Base-by-base conservation (phyloP, 2,329 filamentous ascomycete genomes). In the Epichloe sylvatica region DNA sequence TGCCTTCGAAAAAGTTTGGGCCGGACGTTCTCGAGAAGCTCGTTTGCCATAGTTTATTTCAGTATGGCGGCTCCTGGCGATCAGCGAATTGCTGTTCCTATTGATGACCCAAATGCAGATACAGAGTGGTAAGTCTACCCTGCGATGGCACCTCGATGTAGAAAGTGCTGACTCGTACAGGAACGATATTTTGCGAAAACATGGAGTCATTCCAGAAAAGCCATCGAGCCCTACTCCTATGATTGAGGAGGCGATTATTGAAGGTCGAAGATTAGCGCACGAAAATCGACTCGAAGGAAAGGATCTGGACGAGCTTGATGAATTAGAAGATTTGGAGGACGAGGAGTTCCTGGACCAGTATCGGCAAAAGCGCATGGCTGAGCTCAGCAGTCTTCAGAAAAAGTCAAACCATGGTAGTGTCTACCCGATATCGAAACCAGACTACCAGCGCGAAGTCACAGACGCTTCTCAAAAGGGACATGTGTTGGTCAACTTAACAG, bases 151-250 rank as follows among this genome's bases (percentile, higher is more conserved):
- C 21, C 34, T 45, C 47, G 42, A 52, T 34, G 42, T 41, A 35
- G 23, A 48, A 19, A 30, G 45, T 33, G 44, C 59, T 65, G 52
- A 66, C 56, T 53, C 53, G 46, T 36, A 50, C 55, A 96, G 90
- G 90, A 98, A 98, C 66, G 92, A 98, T 59, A 98, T 98, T 62
- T 81, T 98, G 51, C 86, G 92, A 59, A 94, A 94, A 67, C 89
- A 98, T 72, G 88, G 89, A 56, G 76, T 98, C 57, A 97, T 98
- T 54, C 92, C 92, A n/a, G 90, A 97, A 65, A 97, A 95, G 65
- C 89, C 91, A 0, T 89, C 90, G 3, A 95, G 91, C 43, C 92
- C 92, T 2, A 96, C 92, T 2, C 89, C 90, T 6, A 83, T 95
- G 71, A 96, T 98, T 60, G 85, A 98, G 69, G 91, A 97, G 72